These are phyloP conservation scores for Brasilioporus rufonigricans DNA, from an alignment of 768 basidiomycete species.

Conservation along the genomic window DNA sequence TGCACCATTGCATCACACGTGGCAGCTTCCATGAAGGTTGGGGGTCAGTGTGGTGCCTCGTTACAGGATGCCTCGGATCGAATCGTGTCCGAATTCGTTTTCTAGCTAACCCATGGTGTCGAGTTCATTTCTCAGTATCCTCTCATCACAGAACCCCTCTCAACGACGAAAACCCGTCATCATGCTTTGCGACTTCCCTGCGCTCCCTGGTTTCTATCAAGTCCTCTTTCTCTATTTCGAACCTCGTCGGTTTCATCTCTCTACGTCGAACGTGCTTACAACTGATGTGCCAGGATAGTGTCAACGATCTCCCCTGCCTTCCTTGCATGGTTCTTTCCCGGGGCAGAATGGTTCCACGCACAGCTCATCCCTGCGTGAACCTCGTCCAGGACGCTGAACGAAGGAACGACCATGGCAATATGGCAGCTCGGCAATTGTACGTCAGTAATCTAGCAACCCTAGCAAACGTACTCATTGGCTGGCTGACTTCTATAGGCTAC, in stretches of 20 bases:
- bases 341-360: conserved; percentile 64
- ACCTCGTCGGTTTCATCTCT: conserved; percentile 42
- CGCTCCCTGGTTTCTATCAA: conserved; percentile 62
- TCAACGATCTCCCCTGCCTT: conserved; percentile 48
- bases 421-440: conserved; percentile 69
- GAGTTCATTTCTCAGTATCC: background rate
- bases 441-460: conserved; percentile 11
- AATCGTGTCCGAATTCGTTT: too few species aligned
- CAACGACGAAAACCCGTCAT: background rate
- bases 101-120: too few species aligned
- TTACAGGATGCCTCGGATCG: too few species aligned
- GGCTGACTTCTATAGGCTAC: conserved; percentile 46
- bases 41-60: too few species aligned
- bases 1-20: conserved; percentile 41
- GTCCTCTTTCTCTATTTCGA: conserved; percentile 64
- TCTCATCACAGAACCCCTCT: background rate
- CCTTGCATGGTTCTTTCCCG: conserved; percentile 54
- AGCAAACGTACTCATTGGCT: background rate
- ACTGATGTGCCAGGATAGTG: conserved; percentile 32
- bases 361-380: conserved; percentile 52
- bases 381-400: conserved; percentile 37
- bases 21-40: too few species aligned
- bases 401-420: conserved; percentile 57
- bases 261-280: conserved; percentile 2
- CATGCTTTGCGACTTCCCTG: conserved; percentile 42